Evolutionary conservation across 2,329 filamentous ascomycete species (phyloP), one percentile per base, ranked within the genome.

Genomic region (Colletotrichum sp.): DNA sequence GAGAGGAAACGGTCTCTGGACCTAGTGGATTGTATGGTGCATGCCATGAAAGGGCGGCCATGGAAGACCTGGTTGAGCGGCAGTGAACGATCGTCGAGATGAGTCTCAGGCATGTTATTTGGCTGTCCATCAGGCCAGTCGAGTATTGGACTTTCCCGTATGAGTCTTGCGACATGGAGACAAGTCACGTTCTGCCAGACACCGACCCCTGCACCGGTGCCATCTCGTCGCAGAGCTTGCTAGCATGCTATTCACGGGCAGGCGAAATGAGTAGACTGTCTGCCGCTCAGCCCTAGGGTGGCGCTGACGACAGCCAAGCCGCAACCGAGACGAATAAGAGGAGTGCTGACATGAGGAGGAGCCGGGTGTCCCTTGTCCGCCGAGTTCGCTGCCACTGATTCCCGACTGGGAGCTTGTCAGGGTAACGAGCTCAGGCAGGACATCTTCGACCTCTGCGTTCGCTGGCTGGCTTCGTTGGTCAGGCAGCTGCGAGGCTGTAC

Each of bases 1-100:
- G 89, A 87, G 89, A 89, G 89, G 87, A 82, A 75, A 67, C 16
- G 38, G 38, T 6, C 7, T 12, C 34, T 64, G 38, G 9, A 48
- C n/a, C 38, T 12, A n/a, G 3, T 12, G 9, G 9, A 3, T 4
- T 6, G 5, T 7, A 7, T 48, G 10, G 38, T 21, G 38, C 38
- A n/a, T 48, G 38, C 4, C 18, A 48, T 48, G 38, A 48, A 48
- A 4, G 38, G 18, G 38, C 38, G 9, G 18, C 18, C 18, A n/a
- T 43, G 9, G 38, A 43, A 10, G 38, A 12, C 38, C 16, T n/a
- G 18, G 38, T 43, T n/a, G 10, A 48, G 18, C 18, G 38, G 3
- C 0, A 48, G 9, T 12, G 38, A 48, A 48, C 8, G 18, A 21
- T 9, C 18, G 5, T 48, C 38, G 14, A 18, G 9, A 21, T n/a